These are phyloP conservation scores for Trichoderma koningii DNA, from an alignment of 2,329 filamentous ascomycete species.

Conservation along the genomic window DNA sequence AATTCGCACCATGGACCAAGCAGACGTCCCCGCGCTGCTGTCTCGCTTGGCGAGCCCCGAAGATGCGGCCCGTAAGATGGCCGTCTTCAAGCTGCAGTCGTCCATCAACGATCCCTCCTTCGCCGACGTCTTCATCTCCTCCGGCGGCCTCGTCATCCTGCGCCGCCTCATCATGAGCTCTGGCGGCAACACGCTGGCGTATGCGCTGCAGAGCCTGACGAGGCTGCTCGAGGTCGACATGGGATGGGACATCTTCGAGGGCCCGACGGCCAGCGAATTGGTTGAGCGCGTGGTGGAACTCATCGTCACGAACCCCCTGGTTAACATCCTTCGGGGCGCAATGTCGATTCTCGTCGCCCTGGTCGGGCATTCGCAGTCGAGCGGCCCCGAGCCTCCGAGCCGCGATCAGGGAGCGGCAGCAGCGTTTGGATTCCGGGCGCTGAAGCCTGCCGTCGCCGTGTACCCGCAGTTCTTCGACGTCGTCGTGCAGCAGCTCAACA, in stretches of 20 bases:
- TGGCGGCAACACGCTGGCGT: constrained; percentile 91
- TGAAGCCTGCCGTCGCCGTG: constrained; percentile 87
- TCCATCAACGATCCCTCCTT: constrained; percentile 96
- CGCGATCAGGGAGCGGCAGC: constrained; percentile 47
- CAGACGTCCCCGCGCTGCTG: constrained; percentile 66
- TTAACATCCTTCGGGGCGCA: constrained; percentile 94
- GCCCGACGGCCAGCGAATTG: constrained; percentile 63
- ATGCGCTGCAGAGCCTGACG: constrained; percentile 86
- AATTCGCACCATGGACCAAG: constrained; percentile 59
- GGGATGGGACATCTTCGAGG: constrained; percentile 88
- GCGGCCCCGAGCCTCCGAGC: constrained; percentile 42
- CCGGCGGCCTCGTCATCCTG: constrained; percentile 80
- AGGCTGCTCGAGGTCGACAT: constrained; percentile 93
- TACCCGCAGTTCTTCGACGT: constrained; percentile 95
- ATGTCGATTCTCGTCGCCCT: constrained; percentile 96
- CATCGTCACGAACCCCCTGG: constrained; percentile 90
- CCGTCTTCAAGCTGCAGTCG: constrained; percentile 94
- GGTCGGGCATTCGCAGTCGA: constrained; percentile 78
- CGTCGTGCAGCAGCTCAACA: constrained; percentile 86
- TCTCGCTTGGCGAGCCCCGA: constrained; percentile 68
- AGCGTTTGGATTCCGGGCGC: constrained; percentile 81
- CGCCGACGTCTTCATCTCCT: constrained; percentile 92
- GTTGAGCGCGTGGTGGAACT: constrained; percentile 82
- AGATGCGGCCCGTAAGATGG: constrained; percentile 96
- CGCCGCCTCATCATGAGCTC: constrained; percentile 81